Conservation (phyloP, 108 stramenopile species). For the Pseudonitzschia delicatissima region DNA sequence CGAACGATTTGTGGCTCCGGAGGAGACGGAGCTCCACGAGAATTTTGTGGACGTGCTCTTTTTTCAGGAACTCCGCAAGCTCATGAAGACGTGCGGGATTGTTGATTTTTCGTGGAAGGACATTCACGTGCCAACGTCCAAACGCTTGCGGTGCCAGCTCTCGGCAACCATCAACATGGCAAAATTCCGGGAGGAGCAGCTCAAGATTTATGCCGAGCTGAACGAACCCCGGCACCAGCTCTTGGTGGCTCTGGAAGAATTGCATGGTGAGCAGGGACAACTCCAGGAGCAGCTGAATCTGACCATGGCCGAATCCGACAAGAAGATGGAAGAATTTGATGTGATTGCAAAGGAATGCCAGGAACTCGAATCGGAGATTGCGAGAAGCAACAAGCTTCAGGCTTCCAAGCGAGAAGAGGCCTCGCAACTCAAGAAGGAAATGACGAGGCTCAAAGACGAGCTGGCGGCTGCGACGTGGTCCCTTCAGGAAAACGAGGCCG, state of each 20-base stretch:
- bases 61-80: conserved; percentile 65
- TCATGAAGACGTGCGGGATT: conserved; percentile 85
- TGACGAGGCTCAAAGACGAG: conserved; percentile 79
- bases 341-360: conserved; percentile 70
- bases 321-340: conserved; percentile 49
- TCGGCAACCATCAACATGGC: conserved; percentile 93
- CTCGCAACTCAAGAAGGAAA: conserved; percentile 66
- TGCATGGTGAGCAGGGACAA: conserved; percentile 56
- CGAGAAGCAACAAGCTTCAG: conserved; percentile 78
- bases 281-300: conserved; percentile 48
- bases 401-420: conserved; percentile 74
- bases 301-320: conserved; percentile 32
- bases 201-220: conserved; percentile 65
- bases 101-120: conserved; percentile 91
- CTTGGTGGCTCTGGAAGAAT: conserved; percentile 57
- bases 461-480: conserved; percentile 65
- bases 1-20: conserved; percentile 8
- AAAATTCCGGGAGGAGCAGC: conserved; percentile 90
- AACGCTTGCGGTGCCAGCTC: conserved; percentile 83
- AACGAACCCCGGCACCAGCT: conserved; percentile 59
- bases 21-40: conserved; percentile 81
- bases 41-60: conserved; percentile 87
- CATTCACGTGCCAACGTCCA: conserved; percentile 58
- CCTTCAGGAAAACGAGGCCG: conserved; percentile 66
- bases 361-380: conserved; percentile 78